Conservation (phyloP, 2,329 filamentous ascomycete species). For the Paracoccidioides lutzii region DNA sequence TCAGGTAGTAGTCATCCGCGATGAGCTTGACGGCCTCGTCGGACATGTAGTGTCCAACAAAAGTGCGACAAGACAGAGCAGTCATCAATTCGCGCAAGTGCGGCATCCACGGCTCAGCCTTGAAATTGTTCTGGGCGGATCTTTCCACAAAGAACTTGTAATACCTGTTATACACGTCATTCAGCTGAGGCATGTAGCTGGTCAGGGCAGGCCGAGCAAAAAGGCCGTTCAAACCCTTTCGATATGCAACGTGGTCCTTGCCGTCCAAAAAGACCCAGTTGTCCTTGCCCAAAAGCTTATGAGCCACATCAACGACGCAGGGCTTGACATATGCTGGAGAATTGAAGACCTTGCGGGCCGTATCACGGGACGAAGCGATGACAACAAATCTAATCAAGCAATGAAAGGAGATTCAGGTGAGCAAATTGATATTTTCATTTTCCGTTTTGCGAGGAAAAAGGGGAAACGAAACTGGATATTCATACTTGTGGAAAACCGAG, state of each 20-base stretch:
- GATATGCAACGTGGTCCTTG: conserved; percentile 88
- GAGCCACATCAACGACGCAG: conserved; percentile 85
- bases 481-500: conserved; percentile 97
- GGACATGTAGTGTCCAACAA: conserved; percentile 89
- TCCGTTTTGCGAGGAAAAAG: not conserved
- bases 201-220: conserved; percentile 87
- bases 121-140: conserved; percentile 56
- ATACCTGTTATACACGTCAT: conserved; percentile 81
- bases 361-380: conserved; percentile 86
- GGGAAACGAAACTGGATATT: not conserved
- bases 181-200: conserved; percentile 78
- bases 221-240: conserved; percentile 86
- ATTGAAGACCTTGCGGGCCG: conserved; percentile 95
- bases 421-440: not conserved
- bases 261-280: conserved; percentile 98
- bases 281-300: conserved; percentile 79
- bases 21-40: conserved; percentile 87
- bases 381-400: conserved; percentile 70
- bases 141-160: conserved; percentile 66
- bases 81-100: conserved; percentile 91
- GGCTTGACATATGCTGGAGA: conserved; percentile 85
- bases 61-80: conserved; percentile 89
- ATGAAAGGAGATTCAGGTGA: not conserved
- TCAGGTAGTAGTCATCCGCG: conserved; percentile 90
- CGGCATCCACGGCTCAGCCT: conserved; percentile 77